Base-by-base conservation (phyloP, 768 basidiomycete species). In the Naganishia antarctica region DNA sequence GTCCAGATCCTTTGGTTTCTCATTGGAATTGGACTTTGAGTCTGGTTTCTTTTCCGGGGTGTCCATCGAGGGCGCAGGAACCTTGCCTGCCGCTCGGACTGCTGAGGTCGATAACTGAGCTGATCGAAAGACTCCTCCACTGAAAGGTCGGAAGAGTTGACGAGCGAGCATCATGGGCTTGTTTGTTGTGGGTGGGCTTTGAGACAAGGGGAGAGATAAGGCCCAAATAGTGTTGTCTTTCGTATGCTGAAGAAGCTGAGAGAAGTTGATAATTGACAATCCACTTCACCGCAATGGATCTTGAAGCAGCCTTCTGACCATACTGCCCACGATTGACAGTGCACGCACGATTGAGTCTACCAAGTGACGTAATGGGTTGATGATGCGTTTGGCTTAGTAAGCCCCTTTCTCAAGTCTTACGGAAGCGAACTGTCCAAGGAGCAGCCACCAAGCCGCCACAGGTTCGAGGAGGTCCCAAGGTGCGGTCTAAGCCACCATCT, bases 21-120 rank as follows among this genome's bases (percentile, higher is more conserved):
- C 32, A 34, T 63, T 63, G 12, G 37, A 40, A 41, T 51, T 63
- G 26, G 62, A 63, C 16, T 43, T 18, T 5, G 49, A 51, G 40
- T 63, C 43, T 25, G 62, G 62, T 32, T 63, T 63, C 23, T 63
- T 63, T 18, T 63, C 40, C n/a, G 62, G 62, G 7, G 62, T 63
- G 34, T 63, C 62, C 62, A 63, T 63, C 12, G 50, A 26, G 11
- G 62, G 62, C 0, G 62, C 40, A 0, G 62, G 62, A 26, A 63
- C 62, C 44, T 63, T 63, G 43, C 29, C 40, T 40, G 21, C n/a
- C 7, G n/a, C 47, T 48, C 25, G 34, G 13, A 43, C 23, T 6
- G 26, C 1, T 21, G 62, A 41, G 25, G 43, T 44, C 13, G 62
- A 47, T 26, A 57, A 57, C 3, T 23, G 21, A 9, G 53, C 53